Evolutionary conservation across 306 rosid genomes (phyloP).

Genomic region (cucumber (Cucumis sativus)): DNA sequence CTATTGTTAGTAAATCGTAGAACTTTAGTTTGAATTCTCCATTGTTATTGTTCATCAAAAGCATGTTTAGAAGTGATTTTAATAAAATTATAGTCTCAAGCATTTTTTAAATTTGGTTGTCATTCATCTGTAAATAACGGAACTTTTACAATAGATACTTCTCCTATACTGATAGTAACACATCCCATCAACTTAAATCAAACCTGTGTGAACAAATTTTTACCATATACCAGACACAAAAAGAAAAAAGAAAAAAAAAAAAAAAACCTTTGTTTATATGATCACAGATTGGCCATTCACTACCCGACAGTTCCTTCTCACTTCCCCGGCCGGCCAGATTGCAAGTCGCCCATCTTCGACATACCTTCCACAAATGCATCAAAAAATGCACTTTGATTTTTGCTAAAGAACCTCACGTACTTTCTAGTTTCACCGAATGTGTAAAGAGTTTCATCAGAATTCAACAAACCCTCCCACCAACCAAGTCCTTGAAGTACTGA

Average conservation of each 20-base stretch:
- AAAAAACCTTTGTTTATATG: neutral
- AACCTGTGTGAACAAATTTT: neutral
- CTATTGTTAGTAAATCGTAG: too few relatives aligned
- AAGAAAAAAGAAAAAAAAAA: too few relatives aligned
- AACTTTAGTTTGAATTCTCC: too few relatives aligned
- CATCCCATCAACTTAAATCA: neutral
- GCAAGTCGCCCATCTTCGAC: constrained; percentile 78
- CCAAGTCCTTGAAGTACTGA: constrained; percentile 87
- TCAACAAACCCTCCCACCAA: constrained; percentile 63
- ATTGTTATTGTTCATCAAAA: too few relatives aligned
- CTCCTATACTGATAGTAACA: neutral
- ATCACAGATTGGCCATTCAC: constrained; percentile 20
- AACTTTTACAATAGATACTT: neutral
- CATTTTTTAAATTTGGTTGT: too few relatives aligned
- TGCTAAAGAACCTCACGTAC: constrained; percentile 36
- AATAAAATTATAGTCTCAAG: too few relatives aligned
- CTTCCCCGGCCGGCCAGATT: constrained; percentile 46
- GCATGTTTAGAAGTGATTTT: too few relatives aligned
- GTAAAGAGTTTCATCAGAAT: constrained; percentile 71
- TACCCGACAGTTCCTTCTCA: constrained; percentile 62
- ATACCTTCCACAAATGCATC: constrained; percentile 57
- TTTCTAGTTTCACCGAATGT: constrained; percentile 30
- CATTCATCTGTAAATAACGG: too few relatives aligned
- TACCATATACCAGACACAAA: neutral
- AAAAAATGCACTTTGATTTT: constrained; percentile 31